phyloP scores from a whole-genome alignment of 768 basidiomycete species.

The Amanita thiersii region DNA sequence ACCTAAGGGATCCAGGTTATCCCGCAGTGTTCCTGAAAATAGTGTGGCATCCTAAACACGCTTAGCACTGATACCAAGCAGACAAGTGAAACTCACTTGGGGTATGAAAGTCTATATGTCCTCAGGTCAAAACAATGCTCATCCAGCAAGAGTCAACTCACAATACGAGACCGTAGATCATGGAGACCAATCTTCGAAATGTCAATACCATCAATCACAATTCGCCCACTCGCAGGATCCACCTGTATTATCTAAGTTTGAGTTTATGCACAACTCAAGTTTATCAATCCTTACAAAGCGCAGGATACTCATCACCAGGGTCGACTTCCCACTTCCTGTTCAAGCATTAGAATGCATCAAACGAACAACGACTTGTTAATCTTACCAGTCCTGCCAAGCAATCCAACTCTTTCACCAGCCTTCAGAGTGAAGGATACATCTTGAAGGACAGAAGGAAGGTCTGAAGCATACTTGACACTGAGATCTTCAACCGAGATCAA shows the following conservation, averaged over 20 bases:
- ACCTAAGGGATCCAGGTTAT: conserved; percentile 70
- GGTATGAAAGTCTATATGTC: conserved; percentile 65
- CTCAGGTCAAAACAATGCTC: conserved; percentile 4
- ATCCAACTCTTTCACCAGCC: conserved; percentile 66
- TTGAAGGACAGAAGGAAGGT: conserved; percentile 74
- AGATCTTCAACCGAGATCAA: conserved; percentile 69
- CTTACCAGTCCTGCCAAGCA: conserved; percentile 68
- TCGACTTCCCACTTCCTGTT: conserved; percentile 70
- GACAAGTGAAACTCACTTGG: conserved; percentile 27
- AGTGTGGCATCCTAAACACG: conserved; percentile 51
- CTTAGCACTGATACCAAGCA: not conserved
- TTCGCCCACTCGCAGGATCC: conserved; percentile 68
- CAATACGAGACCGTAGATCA: conserved; percentile 70
- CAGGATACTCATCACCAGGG: conserved; percentile 79
- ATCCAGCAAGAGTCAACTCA: conserved; percentile 22
- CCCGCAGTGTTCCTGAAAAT: conserved; percentile 73
- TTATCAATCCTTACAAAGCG: conserved; percentile 53
- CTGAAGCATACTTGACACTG: conserved; percentile 75
- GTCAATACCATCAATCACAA: conserved; percentile 83
- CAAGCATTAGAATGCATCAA: not conserved
- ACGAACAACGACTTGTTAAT: not conserved
- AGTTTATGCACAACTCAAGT: not conserved
- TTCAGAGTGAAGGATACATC: conserved; percentile 66
- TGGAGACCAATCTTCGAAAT: conserved; percentile 80
- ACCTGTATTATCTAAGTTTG: conserved; percentile 28